Base-by-base conservation (phyloP, 805 yeast species). In the Millerozyma miso region DNA sequence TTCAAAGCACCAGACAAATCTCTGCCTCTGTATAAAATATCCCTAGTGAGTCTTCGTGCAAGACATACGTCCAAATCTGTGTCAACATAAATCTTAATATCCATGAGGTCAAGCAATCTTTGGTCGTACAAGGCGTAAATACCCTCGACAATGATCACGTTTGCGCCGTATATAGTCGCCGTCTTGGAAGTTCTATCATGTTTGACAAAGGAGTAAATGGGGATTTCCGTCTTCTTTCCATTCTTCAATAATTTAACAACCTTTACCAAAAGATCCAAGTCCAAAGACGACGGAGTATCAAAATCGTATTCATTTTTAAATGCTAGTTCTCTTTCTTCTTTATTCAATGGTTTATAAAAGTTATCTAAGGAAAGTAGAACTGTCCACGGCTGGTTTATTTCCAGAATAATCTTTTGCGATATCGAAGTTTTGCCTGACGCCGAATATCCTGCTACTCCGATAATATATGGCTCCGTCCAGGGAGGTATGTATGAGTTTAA, bases 401-500 rank as follows among this genome's bases (percentile, higher is more conserved):
- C 81, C 42, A 83, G 78, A 40, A 90, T 86, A 52, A 93, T 83
- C 49, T 79, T 77, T 32, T 88, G 81, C 0, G 97, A 93, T 15
- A 93, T 88, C 31, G 95, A 84, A 0, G 98, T 91, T 59, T 91
- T 91, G 1, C 99, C 99, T 0, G 96, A 87, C 1, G 98, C 76
- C 13, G 71, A 65, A 40, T 69, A 64, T 3, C 81, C 82, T 2
- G 67, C 70, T 6, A 57, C 60, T 0, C 84, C 83, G 33, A 71
- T 78, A 6, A 64, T 75, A 19, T 67, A 71, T 12, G 68, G 70
- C 64, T 50, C 70, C 46, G 58, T 63, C 79, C 59, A 71, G 35
- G 69, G 74, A 18, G 68, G 77, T 40, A 66, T 63, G 45, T 65
- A 65, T 12, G 57, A 55, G 17, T 20, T 50, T 44, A 8, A 18